Conservation (phyloP, 1,139 yeast genomes). For the Hansenula lynferdii region DNA sequence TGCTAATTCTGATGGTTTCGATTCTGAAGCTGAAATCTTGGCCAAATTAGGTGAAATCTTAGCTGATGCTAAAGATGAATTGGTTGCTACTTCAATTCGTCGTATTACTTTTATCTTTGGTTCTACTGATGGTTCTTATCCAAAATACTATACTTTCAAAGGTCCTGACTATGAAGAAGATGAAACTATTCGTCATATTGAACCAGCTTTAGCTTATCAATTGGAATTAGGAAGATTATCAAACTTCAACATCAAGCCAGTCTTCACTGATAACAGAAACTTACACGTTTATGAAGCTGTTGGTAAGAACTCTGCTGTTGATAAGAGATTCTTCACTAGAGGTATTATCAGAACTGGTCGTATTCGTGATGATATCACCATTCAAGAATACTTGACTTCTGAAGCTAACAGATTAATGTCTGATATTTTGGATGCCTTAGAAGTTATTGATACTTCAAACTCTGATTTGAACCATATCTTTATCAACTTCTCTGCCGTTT, state of each 20-base stretch:
- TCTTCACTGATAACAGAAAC: slow-evolving; percentile 94
- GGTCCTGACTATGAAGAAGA: slow-evolving; percentile 83
- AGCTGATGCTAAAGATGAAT: slow-evolving; percentile 64
- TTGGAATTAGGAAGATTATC: slow-evolving; percentile 91
- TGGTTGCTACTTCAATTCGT: slow-evolving; percentile 70
- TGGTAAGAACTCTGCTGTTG: slow-evolving; percentile 91
- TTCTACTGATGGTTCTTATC: slow-evolving; percentile 78
- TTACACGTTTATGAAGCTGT: slow-evolving; percentile 96
- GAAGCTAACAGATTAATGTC: slow-evolving; percentile 96
- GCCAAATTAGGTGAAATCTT: slow-evolving; percentile 59
- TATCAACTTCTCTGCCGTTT: slow-evolving; percentile 92
- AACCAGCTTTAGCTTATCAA: slow-evolving; percentile 98
- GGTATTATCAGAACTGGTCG: slow-evolving; percentile 97
- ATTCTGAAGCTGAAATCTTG: slow-evolving; percentile 65
- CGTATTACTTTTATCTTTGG: slow-evolving; percentile 92
- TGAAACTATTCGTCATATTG: slow-evolving; percentile 93
- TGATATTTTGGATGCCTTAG: slow-evolving; percentile 91
- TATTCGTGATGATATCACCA: slow-evolving; percentile 86
- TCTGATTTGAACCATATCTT: slow-evolving; percentile 96
- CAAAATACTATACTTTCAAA: slow-evolving; percentile 92
- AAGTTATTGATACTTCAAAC: slow-evolving; percentile 89
- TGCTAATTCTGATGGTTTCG: slow-evolving; percentile 68
- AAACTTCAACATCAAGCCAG: slow-evolving; percentile 91
- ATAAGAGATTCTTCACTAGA: slow-evolving; percentile 92
- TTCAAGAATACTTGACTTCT: slow-evolving; percentile 89